phyloP scores from a whole-genome alignment of 1,284 basidiomycete genomes.

The Tilletia caries region DNA sequence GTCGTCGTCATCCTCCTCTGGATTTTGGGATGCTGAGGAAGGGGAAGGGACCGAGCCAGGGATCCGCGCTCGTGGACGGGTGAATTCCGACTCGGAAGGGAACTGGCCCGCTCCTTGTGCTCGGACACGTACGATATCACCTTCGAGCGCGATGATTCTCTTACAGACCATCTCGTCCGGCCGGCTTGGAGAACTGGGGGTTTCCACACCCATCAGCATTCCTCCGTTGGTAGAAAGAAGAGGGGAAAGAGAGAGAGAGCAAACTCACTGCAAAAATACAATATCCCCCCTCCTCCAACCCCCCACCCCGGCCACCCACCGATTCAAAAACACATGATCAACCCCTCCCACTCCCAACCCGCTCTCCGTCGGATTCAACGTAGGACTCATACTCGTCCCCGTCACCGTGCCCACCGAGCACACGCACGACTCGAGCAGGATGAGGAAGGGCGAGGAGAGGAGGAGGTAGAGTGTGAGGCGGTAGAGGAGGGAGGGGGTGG shows the following conservation, averaged over 20 bases:
- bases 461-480: not conserved
- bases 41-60: no score
- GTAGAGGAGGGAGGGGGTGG: no score
- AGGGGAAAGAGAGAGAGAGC: not conserved
- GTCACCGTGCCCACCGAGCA: not conserved
- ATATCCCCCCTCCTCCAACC: not conserved
- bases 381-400: not conserved
- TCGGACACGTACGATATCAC: constrained; percentile 6
- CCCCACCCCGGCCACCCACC: not conserved
- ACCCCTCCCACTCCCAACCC: no score
- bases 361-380: not conserved
- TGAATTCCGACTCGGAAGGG: constrained; percentile 10
- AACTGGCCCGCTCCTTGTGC: not conserved
- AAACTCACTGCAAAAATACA: not conserved
- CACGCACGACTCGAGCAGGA: not conserved
- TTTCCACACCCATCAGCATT: no score
- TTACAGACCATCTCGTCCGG: not conserved
- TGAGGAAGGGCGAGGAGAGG: not conserved
- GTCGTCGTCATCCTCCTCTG: no score
- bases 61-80: no score
- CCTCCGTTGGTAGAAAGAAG: not conserved
- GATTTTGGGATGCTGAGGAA: no score
- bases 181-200: not conserved
- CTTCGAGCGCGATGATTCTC: constrained; percentile 6
- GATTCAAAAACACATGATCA: constrained; percentile 2